A percentile compares a stretch with the other conserved stretches of the same genome.
These are phyloP conservation scores for Xylaria nigripes DNA, from an alignment of 495 filamentous ascomycete genomes.

Conservation along the genomic window DNA sequence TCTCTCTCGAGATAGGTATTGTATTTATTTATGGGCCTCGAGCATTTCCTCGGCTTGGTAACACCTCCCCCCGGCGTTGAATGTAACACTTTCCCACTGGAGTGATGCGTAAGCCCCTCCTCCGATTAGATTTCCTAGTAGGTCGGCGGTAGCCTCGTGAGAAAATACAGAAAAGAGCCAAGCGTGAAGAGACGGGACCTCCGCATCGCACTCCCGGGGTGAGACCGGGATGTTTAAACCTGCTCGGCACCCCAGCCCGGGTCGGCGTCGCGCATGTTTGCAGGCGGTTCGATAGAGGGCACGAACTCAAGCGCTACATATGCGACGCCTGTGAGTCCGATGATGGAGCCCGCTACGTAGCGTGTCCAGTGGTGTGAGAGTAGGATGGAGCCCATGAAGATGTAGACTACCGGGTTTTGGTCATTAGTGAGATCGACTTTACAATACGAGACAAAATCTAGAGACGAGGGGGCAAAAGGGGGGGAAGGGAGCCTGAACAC, in stretches of 20 bases:
- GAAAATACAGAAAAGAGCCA: constrained; percentile 4
- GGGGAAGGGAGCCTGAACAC: constrained; percentile 26
- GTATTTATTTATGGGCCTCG: too few relatives aligned
- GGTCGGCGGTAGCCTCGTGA: background rate
- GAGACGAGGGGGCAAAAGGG: background rate
- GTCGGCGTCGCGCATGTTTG: constrained; percentile 92
- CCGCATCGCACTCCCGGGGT: background rate
- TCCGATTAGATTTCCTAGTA: background rate
- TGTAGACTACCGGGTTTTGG: constrained; percentile 60
- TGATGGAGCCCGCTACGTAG: constrained; percentile 58
- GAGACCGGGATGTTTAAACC: constrained; percentile 46
- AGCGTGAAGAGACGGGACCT: background rate
- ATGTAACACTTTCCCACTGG: background rate
- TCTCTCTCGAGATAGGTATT: too few relatives aligned
- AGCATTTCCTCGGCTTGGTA: too few relatives aligned
- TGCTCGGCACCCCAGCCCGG: constrained; percentile 87
- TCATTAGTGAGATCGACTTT: background rate
- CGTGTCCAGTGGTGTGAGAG: constrained; percentile 52
- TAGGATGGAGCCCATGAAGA: constrained; percentile 84
- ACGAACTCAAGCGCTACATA: constrained; percentile 88
- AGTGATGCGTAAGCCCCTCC: background rate
- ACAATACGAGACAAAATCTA: too few relatives aligned
- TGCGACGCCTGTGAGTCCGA: constrained; percentile 66
- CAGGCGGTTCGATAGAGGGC: constrained; percentile 91
- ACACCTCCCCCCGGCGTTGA: too few relatives aligned